Evolutionary conservation across 352 stramenopile species (phyloP).

Genomic region (Pythium chondricola): DNA sequence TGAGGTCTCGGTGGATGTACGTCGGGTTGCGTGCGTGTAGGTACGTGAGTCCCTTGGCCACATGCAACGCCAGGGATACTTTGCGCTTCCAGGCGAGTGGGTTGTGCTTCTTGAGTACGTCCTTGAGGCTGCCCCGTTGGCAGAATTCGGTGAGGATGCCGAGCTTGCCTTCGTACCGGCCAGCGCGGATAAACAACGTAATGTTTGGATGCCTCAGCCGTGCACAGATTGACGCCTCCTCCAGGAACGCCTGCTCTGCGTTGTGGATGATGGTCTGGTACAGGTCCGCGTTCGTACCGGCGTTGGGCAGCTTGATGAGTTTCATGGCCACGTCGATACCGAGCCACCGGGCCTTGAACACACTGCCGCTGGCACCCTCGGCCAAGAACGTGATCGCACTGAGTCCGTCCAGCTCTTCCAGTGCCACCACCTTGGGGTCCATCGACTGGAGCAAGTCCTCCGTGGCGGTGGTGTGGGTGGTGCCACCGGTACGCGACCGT

Average conservation of each 20-base stretch:
- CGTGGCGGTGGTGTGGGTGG: constrained; percentile 14
- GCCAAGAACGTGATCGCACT: constrained; percentile 50
- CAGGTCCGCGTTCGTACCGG: constrained; percentile 36
- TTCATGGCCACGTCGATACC: constrained; percentile 73
- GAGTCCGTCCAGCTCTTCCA: constrained; percentile 55
- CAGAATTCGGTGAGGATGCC: constrained; percentile 70
- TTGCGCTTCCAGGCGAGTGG: constrained; percentile 58
- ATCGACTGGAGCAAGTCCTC: constrained; percentile 44
- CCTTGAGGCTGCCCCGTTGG: constrained; percentile 58
- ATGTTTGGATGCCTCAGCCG: constrained; percentile 63
- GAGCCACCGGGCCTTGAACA: constrained; percentile 66
- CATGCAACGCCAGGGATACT: constrained; percentile 44
- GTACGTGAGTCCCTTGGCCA: constrained; percentile 63
- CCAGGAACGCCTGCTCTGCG: constrained; percentile 55
- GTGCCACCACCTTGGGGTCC: constrained; percentile 30
- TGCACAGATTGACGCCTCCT: constrained; percentile 54
- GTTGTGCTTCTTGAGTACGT: constrained; percentile 55
- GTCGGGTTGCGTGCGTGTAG: constrained; percentile 64
- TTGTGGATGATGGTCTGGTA: constrained; percentile 71
- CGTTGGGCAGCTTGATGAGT: constrained; percentile 59
- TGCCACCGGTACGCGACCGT: constrained; percentile 17
- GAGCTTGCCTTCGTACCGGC: constrained; percentile 57
- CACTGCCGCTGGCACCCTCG: constrained; percentile 51
- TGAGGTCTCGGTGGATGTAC: constrained; percentile 71
- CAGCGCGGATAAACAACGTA: constrained; percentile 59